These are phyloP conservation scores for Paracamarosporium sp. DNA, from an alignment of 2,329 filamentous ascomycete species.

Conservation along the genomic window DNA sequence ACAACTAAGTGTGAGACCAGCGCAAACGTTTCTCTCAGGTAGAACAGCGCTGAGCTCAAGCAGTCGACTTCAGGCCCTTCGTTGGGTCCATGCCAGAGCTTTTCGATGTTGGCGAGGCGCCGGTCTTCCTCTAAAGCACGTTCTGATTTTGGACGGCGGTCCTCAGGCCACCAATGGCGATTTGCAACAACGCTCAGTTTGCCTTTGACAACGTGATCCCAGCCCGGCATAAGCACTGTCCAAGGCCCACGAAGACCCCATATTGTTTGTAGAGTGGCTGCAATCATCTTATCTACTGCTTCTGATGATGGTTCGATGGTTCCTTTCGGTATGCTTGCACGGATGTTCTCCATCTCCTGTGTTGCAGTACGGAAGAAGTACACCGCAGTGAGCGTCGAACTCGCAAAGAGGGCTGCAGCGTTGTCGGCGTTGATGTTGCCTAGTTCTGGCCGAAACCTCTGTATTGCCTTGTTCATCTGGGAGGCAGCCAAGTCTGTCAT, in stretches of 20 bases:
- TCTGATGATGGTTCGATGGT: constrained; percentile 24
- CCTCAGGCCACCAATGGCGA: constrained; percentile 43
- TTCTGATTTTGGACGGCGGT: constrained; percentile 25
- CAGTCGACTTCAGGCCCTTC: constrained; percentile 15
- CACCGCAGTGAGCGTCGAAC: constrained; percentile 39
- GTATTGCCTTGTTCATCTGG: constrained; percentile 42
- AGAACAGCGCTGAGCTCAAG: constrained; percentile 30
- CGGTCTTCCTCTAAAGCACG: constrained; percentile 37
- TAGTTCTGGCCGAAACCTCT: constrained; percentile 33
- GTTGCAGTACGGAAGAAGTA: constrained; percentile 42
- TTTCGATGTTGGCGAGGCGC: constrained; percentile 29
- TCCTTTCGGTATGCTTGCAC: constrained; percentile 28
- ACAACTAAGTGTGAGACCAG: constrained; percentile 40
- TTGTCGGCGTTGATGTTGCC: constrained; percentile 49
- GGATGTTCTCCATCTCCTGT: constrained; percentile 37
- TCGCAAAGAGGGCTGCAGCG: constrained; percentile 50
- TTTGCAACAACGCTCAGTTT: constrained; percentile 33
- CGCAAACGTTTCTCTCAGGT: constrained; percentile 37
- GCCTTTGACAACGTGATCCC: constrained; percentile 37
- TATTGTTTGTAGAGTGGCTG: constrained; percentile 27
- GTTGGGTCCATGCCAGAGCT: constrained; percentile 28
- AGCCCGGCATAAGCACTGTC: constrained; percentile 38
- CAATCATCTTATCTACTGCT: constrained; percentile 36
- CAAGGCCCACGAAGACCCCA: constrained; percentile 40
- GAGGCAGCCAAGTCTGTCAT: constrained; percentile 39